Percentiles rank a stretch among this genome's conserved stretches.
phyloP scores from a whole-genome alignment of 129 eudicot species.

The Flaveria linearis region DNA sequence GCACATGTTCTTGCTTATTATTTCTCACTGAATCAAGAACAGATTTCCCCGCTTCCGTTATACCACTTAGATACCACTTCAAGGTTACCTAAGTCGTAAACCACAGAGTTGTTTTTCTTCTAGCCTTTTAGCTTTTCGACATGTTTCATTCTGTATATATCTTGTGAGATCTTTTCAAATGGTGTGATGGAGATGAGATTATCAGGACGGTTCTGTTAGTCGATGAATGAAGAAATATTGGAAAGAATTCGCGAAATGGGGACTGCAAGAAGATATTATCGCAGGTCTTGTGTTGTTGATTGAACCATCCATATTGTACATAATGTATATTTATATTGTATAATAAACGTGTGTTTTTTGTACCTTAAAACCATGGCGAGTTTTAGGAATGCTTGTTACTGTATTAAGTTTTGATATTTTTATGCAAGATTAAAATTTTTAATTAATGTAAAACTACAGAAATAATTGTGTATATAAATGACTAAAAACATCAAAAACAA shows the following conservation, averaged over 20 bases:
- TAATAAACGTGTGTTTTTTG: neutral
- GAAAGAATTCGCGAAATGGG: neutral
- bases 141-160: neutral
- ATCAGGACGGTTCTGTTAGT: neutral
- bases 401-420: neutral
- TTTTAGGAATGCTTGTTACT: neutral
- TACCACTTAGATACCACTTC: constrained; percentile 37
- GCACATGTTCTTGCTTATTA: constrained; percentile 88
- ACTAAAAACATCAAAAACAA: too few species aligned
- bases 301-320: neutral
- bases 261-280: neutral
- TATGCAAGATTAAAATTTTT: neutral
- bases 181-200: neutral
- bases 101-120: neutral
- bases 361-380: neutral
- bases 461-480: too few species aligned
- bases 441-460: too few species aligned
- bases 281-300: neutral
- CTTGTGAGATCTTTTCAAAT: neutral
- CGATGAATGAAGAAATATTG: neutral
- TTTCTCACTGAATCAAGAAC: constrained; percentile 77
- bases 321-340: neutral
- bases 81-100: constrained; percentile 1
- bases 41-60: constrained; percentile 74
- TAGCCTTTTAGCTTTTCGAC: neutral